phyloP scores from a whole-genome alignment of 805 yeast species.

The Clavispora phyllophila region DNA sequence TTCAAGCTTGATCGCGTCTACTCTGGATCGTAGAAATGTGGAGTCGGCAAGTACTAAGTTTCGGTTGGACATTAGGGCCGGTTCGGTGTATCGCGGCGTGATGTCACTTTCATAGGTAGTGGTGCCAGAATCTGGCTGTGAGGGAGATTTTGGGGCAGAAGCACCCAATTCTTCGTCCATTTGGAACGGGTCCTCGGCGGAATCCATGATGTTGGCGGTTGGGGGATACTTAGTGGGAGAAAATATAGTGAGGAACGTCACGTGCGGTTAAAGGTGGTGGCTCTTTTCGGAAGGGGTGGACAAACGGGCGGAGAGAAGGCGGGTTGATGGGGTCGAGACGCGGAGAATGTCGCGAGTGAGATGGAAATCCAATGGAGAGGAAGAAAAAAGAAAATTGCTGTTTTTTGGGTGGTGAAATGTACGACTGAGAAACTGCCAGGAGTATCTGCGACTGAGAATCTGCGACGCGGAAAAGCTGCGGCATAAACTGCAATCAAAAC shows the following conservation, averaged over 20 bases:
- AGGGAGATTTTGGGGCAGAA: neutral
- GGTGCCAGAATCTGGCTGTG: neutral
- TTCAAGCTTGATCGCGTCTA: constrained; percentile 23
- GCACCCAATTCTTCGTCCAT: constrained; percentile 38
- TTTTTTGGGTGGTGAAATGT: no score
- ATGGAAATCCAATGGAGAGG: no score
- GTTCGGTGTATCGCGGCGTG: constrained; percentile 13
- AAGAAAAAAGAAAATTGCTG: no score
- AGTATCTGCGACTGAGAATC: no score
- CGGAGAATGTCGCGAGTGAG: no score
- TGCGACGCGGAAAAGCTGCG: no score
- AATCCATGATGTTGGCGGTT: constrained; percentile 10
- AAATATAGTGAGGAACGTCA: neutral
- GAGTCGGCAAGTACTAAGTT: neutral
- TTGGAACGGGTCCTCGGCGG: constrained; percentile 37
- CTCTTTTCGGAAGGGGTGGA: no score
- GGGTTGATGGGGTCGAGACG: no score
- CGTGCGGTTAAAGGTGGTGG: no score
- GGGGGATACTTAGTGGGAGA: neutral
- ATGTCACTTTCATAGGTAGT: constrained; percentile 3
- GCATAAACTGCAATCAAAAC: no score
- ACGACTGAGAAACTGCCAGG: no score
- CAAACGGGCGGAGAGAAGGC: no score
- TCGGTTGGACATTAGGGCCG: constrained; percentile 4
- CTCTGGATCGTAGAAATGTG: constrained; percentile 27